Percentiles rank a stretch among this genome's conserved stretches.
These are phyloP conservation scores for Pezicula rhizophila DNA, from an alignment of 2,329 filamentous ascomycete genomes.

Conservation along the genomic window DNA sequence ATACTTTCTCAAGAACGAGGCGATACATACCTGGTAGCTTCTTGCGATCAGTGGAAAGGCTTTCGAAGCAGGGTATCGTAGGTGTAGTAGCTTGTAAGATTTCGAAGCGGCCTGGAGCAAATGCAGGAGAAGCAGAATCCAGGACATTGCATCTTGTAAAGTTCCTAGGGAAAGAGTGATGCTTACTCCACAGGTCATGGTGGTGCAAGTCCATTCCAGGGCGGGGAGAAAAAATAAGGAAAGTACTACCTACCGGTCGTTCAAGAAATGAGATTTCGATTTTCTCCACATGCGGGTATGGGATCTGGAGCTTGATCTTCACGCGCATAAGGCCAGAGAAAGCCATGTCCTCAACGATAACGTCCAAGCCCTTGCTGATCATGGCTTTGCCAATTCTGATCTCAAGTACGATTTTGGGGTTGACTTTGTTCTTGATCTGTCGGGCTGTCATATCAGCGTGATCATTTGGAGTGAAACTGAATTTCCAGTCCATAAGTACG, in stretches of 20 bases:
- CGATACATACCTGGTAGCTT: too few relatives aligned
- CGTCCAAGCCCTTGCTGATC: constrained; percentile 92
- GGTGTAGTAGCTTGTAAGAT: too few relatives aligned
- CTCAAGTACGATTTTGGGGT: constrained; percentile 93
- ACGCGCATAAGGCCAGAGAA: constrained; percentile 94
- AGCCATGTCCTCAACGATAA: constrained; percentile 97
- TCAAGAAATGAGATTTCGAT: constrained; percentile 94
- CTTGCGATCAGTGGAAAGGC: too few relatives aligned
- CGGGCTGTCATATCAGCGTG: constrained; percentile 82
- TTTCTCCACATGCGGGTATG: constrained; percentile 91
- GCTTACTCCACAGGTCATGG: too few relatives aligned
- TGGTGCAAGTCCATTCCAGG: not conserved
- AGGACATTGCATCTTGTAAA: too few relatives aligned
- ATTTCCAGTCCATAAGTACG: constrained; percentile 99
- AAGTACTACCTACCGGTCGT: constrained; percentile 44
- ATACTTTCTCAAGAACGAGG: too few relatives aligned
- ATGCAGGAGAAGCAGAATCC: too few relatives aligned
- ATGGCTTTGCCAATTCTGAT: constrained; percentile 93
- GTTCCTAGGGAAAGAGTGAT: too few relatives aligned
- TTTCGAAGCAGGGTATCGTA: too few relatives aligned
- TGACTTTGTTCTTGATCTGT: constrained; percentile 91
- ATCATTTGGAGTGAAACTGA: constrained; percentile 97
- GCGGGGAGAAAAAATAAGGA: not conserved
- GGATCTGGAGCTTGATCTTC: constrained; percentile 94
- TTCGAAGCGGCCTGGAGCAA: too few relatives aligned